Evolutionary conservation across 495 filamentous ascomycete species (phyloP).

Genomic region (Daldinia loculata): DNA sequence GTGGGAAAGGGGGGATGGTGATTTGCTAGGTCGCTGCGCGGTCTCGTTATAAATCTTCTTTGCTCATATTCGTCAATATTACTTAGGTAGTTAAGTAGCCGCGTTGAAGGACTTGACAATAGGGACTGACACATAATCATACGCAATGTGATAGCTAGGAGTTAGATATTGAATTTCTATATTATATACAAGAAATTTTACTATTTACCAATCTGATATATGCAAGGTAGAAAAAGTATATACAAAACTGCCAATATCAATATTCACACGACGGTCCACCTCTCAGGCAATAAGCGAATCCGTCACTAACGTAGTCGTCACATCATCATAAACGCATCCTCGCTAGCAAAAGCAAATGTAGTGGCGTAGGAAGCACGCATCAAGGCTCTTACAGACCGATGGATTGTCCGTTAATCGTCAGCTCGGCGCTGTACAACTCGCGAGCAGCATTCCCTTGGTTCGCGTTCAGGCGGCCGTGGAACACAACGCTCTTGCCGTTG

Average conservation of each 20-base stretch:
- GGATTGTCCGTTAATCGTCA: conserved; percentile 41
- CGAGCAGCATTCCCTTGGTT: conserved; percentile 29
- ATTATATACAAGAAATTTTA: neutral
- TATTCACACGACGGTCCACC: conserved; percentile 7
- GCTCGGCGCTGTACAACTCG: conserved; percentile 39
- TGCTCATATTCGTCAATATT: neutral
- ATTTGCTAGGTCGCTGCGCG: neutral
- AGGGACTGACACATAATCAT: neutral
- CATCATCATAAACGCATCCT: neutral
- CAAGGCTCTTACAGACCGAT: conserved; percentile 6
- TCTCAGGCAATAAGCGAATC: neutral
- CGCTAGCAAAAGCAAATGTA: neutral
- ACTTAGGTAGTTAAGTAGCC: neutral
- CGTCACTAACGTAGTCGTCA: conserved; percentile 3
- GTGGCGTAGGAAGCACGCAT: neutral
- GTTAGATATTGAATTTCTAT: neutral
- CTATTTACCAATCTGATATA: neutral
- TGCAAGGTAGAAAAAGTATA: conserved; percentile 18
- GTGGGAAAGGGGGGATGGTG: neutral
- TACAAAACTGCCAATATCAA: conserved; percentile 17
- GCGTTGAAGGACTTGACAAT: neutral
- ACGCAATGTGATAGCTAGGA: neutral
- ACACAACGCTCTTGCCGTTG: conserved; percentile 40
- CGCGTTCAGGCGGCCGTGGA: conserved; percentile 42
- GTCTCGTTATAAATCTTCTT: neutral